Evolutionary conservation across 371 early-diverging fungal genomes (phyloP), one percentile per base, ranked within the genome.

Genomic region (Mortierella sp.): DNA sequence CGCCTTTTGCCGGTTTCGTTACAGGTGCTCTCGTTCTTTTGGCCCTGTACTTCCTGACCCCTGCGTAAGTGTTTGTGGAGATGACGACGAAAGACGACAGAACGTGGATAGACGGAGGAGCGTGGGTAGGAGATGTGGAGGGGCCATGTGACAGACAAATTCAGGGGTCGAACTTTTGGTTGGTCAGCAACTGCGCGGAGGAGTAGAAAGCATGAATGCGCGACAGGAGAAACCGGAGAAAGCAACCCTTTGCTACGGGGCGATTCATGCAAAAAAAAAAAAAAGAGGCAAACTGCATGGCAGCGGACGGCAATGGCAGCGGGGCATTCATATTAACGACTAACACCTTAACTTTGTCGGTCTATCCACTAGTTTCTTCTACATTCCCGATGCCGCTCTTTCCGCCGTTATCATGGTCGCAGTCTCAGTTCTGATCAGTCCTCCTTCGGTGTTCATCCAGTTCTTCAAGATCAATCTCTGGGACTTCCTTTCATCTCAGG

Each of bases 391-490:
- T 39, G 89, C 96, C 12, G 82, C 86, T 7, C 82, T 95, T 12
- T 84, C 93, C 23, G 93, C 93, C 0, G 85, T 95, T 55, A 93
- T 95, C 64, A 88, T 92, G 56, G 83, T 81, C 43, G 87, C 90
- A 41, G 88, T 91, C 14, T 72, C 86, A 7, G 88, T 87, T 23
- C 63, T 92, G 39, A 78, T 93, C 27, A 66, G 74, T 12, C 87
- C 87, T 4, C 86, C 88, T 3, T 60, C 69, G 0, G 82, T 83
- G 38, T 67, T 83, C 41, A 52, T 50, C 43, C 72, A 80, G 48
- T 67, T 81, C 48, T 81, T 70, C 67, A 65, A 67, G 71, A 64
- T 81, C 61, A 71, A 81, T 30, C 56, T 69, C 23, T 68, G 70
- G 74, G 68, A 71, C 47, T 72, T 74, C 55, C 57, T 67, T 31